These are phyloP conservation scores for Ceratocystis destructans DNA, from an alignment of 2,329 filamentous ascomycete genomes.

Conservation along the genomic window DNA sequence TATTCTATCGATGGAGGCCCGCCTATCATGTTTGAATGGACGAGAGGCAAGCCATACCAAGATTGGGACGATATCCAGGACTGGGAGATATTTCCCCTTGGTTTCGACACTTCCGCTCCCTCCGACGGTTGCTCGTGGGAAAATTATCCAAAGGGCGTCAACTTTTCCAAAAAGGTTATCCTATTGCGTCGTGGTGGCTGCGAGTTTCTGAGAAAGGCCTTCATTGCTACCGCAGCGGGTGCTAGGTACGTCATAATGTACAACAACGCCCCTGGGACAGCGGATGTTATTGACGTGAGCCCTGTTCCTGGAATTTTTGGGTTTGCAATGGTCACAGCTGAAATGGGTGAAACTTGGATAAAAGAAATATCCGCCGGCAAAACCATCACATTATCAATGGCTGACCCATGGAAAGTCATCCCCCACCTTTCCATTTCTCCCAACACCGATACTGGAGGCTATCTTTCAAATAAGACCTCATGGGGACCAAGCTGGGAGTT, in stretches of 20 bases:
- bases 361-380: slow-evolving; percentile 31
- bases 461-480: slow-evolving; percentile 38
- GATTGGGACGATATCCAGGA: slow-evolving; percentile 32
- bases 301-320: slow-evolving; percentile 26
- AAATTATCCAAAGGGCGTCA: slow-evolving; percentile 30
- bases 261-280: slow-evolving; percentile 36
- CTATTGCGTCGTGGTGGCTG: slow-evolving; percentile 47
- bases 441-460: slow-evolving; percentile 38
- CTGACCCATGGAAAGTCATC: slow-evolving; percentile 28
- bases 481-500: slow-evolving; percentile 51
- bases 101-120: slow-evolving; percentile 34
- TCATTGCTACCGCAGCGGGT: slow-evolving; percentile 39
- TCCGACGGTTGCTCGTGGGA: slow-evolving; percentile 40
- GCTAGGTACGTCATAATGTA: slow-evolving; percentile 50
- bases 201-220: slow-evolving; percentile 40
- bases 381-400: slow-evolving; percentile 33
- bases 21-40: slow-evolving; percentile 31
- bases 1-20: slow-evolving; percentile 30
- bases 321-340: slow-evolving; percentile 31
- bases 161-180: slow-evolving; percentile 42
- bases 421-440: slow-evolving; percentile 24
- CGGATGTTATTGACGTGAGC: slow-evolving; percentile 25
- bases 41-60: slow-evolving; percentile 29
- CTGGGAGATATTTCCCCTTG: slow-evolving; percentile 37
- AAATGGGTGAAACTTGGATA: slow-evolving; percentile 34